Evolutionary conservation across 352 stramenopile genomes (phyloP), one percentile per base, ranked within the genome.

Genomic region (Globisporangium abappressorium): DNA sequence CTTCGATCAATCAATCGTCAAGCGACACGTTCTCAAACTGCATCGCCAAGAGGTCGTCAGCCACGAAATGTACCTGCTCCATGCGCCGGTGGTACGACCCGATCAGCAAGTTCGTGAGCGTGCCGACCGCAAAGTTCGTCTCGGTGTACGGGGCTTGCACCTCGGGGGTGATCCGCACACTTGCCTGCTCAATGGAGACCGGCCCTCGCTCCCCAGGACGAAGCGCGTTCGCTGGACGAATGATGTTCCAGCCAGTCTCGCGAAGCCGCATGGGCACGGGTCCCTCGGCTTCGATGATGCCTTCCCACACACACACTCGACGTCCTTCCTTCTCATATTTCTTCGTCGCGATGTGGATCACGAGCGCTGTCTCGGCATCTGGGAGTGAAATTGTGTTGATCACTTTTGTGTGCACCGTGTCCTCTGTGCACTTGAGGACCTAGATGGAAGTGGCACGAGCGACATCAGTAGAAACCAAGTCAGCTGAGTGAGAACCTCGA

Each of bases 221-320:
- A 41, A 41, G 24, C n/a, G 33, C 12, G 0, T 34, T 18, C 20
- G 38, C 34, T 22, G 49, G 54, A 3, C 76, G 73, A 2, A 79
- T 49, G 20, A 75, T 26, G 47, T 77, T 76, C 71, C 69, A 82
- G 6, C 73, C 73, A 20, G 62, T 67, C 58, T 82, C 73, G 6
- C 77, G 73, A 38, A 82, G 54, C 11, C 61, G 70, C 57, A 80
- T 70, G 11, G 68, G 47, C 43, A 80, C 43, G 3, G 64, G 67
- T 14, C 76, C 76, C 18, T 72, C 63, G 7, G 64, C 75, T 59
- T 80, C 68, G 34, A 80, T 71, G 64, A 77, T 72, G n/a, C 55
- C 59, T 26, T 77, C 75, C 72, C 74, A 84, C 12, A 84, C 68
- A 5, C 75, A 34, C 8, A 75, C 67, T 18, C 70, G 53, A 1